Evolutionary conservation across 768 basidiomycete genomes (phyloP).

Genomic region (Lactarius indigo): DNA sequence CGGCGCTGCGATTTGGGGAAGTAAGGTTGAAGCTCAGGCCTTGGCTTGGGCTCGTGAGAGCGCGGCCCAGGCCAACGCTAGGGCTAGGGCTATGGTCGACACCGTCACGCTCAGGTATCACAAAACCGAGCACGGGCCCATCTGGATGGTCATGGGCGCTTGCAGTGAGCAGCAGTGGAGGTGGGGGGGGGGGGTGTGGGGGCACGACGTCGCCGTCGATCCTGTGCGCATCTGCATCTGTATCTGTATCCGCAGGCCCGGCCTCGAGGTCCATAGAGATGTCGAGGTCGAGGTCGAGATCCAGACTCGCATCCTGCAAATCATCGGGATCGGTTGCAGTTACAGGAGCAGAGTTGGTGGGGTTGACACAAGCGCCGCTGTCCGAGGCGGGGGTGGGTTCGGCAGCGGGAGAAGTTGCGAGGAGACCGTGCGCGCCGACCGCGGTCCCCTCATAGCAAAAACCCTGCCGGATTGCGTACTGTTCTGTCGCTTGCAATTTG

Average conservation of each 20-base stretch:
- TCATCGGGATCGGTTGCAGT: neutral
- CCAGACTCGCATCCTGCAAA: neutral
- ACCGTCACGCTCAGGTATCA: neutral
- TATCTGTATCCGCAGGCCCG: neutral
- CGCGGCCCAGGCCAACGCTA: neutral
- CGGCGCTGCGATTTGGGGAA: neutral
- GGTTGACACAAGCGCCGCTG: neutral
- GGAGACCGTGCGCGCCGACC: conserved; percentile 21
- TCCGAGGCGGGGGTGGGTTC: neutral
- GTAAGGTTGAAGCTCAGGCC: neutral
- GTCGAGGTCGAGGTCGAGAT: conserved; percentile 1
- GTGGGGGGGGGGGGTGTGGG: neutral
- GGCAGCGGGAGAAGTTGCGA: neutral
- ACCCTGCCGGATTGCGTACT: neutral
- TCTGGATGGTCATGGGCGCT: conserved; percentile 6
- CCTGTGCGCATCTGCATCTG: too few relatives aligned
- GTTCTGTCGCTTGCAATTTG: neutral
- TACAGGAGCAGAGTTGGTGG: too few relatives aligned
- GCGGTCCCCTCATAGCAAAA: conserved; percentile 17
- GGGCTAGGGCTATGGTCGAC: neutral
- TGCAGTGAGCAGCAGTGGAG: neutral
- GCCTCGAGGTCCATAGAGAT: conserved; percentile 4
- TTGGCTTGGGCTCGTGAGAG: neutral
- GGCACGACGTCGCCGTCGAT: neutral
- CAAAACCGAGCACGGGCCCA: conserved; percentile 8